phyloP scores from a whole-genome alignment of 2,329 filamentous ascomycete species.

The Ophiostoma perfectum region DNA sequence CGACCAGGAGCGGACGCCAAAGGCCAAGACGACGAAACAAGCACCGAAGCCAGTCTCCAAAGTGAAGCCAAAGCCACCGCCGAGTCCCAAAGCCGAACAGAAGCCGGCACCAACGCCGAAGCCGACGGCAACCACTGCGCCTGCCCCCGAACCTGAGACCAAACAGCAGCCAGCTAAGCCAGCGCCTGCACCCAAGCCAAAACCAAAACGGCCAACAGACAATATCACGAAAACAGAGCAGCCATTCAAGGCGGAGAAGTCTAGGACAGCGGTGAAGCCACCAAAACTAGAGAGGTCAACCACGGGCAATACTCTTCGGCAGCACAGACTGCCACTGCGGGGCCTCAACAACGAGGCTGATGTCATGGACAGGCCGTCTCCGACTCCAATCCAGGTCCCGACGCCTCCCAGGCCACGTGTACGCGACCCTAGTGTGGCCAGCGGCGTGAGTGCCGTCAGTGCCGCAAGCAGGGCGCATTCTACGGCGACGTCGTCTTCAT shows the following conservation, averaged over 20 bases:
- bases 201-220: background rate
- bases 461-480: background rate
- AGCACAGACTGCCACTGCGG: conserved; percentile 14
- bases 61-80: background rate
- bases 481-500: background rate
- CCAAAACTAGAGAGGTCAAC: background rate
- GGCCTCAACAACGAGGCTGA: conserved; percentile 18
- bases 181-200: background rate
- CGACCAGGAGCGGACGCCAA: background rate
- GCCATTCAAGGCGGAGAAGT: background rate
- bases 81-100: conserved; percentile 6
- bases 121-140: no score
- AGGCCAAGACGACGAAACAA: background rate
- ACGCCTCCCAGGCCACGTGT: conserved; percentile 9
- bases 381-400: background rate
- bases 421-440: conserved; percentile 5
- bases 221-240: background rate
- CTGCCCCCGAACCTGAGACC: no score
- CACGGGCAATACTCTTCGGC: background rate
- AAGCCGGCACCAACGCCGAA: background rate
- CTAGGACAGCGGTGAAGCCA: background rate
- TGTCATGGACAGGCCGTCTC: conserved; percentile 15
- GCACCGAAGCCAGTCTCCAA: background rate
- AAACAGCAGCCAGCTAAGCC: background rate
- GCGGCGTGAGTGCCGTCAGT: background rate